Base-by-base conservation (phyloP, 176 grass and related monocot genomes). In the Pontederia paniculata region DNA sequence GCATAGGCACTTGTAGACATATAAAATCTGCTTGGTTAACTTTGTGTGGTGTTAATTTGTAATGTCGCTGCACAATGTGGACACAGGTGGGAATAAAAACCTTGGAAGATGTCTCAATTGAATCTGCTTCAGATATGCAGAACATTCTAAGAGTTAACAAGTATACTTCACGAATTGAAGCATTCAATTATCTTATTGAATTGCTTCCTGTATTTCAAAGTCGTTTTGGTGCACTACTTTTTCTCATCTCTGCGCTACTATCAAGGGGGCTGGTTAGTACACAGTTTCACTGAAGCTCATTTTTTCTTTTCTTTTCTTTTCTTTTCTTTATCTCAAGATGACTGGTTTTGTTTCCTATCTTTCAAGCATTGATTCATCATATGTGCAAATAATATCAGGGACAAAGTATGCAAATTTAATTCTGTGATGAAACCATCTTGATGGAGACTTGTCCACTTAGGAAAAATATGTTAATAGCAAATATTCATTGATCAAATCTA, bases 191-290 rank as follows among this genome's bases (percentile, higher is more conserved):
- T 66, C 83, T 98, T 80, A 71, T 83, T 62, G 50, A 78, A 28
- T 60, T 76, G 41, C 78, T 98, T 72, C 80, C 75, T 81, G 45
- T 93, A 55, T 98, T 98, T 66, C 71, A 82, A 85, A 88, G 87
- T 80, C 83, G 94, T 58, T 17, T 98, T 21, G 94, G 94, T 55
- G 94, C 83, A 62, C 66, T 98, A 75, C 45, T 98, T 54, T 98
- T 98, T 74, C 87, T 98, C 64, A 81, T 98, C 12, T 93, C 94
- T 57, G 76, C 94, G 52, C 76, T 98, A 66, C 83, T 98, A 52
- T 93, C 94, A 12, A 77, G 94, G 53, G 94, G 94, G 82, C 72
- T 98, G 87, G 94, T 98, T 88, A 58, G 70, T 62, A 28, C 76
- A 49, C 8, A 19, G n/a, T 49, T 46, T 52, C 7, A 21, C 31